Conservation (phyloP, 176 grass and related monocot genomes). For the Poa annua region DNA sequence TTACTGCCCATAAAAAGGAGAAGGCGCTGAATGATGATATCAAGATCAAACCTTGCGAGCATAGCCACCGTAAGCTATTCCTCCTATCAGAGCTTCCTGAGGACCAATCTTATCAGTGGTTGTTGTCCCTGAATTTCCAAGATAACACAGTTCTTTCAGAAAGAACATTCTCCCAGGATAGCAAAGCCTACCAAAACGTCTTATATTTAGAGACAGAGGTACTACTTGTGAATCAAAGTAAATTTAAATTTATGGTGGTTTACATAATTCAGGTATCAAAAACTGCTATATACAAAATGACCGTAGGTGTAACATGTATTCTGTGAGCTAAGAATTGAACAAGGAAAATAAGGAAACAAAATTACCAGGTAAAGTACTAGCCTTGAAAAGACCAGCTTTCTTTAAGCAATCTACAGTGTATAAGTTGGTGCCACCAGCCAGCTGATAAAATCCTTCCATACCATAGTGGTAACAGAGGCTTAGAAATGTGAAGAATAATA, state of each 20-base stretch:
- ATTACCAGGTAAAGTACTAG: conserved; percentile 50
- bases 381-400: conserved; percentile 70
- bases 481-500: conserved; percentile 23
- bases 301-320: neutral
- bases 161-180: neutral
- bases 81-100: conserved; percentile 67
- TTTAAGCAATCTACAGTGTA: conserved; percentile 79
- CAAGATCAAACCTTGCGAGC: conserved; percentile 76
- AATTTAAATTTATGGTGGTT: neutral
- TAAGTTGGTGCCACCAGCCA: conserved; percentile 86
- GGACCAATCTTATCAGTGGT: conserved; percentile 16
- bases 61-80: conserved; percentile 95
- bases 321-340: neutral
- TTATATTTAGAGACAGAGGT: too few relatives aligned
- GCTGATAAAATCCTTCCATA: conserved; percentile 90
- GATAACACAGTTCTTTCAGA: conserved; percentile 18
- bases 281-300: neutral
- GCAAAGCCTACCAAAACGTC: too few relatives aligned
- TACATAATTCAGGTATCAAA: neutral
- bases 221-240: neutral
- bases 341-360: neutral
- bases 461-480: conserved; percentile 33
- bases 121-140: conserved; percentile 32
- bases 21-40: neutral
- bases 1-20: neutral